Evolutionary conservation across 768 basidiomycete genomes (phyloP), one percentile per base, ranked within the genome.

Genomic region (Collybia sordida): DNA sequence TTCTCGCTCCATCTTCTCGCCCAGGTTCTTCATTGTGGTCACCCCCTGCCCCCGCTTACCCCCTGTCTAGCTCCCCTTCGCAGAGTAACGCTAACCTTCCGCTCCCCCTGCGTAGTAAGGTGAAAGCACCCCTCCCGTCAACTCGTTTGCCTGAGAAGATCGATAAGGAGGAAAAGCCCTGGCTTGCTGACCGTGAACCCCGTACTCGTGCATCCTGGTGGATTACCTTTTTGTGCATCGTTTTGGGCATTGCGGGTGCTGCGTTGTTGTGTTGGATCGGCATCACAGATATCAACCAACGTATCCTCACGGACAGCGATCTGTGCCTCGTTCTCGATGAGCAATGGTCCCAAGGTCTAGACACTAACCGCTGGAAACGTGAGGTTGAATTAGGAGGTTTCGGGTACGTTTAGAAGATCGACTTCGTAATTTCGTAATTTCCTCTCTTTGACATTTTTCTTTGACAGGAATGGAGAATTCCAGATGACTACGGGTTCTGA

Each of bases 371-470:
- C 2, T 93, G 91, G 88, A 71, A 71, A 24, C 77, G 72, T 28
- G 89, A 92, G 40, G 75, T 91, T 49, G 79, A 85, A 53, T 67
- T 89, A 35, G 85, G 86, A 43, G 91, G 90, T 1, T 93, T 86
- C 60, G 89, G 88, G 77, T 82, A 49, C 27, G 75, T 60, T 4
- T 22, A n/a, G n/a, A n/a, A n/a, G n/a, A n/a, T n/a, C n/a, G n/a
- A n/a, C n/a, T n/a, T n/a, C n/a, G n/a, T n/a, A n/a, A n/a, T n/a
- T n/a, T n/a, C n/a, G n/a, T 21, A 28, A 7, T 21, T 28, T 42
- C 53, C 18, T 53, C 57, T 38, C n/a, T 45, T 39, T 12, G n/a
- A 44, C 42, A 12, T 19, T 17, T 45, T 31, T 42, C 19, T 49
- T 3, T 9, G 14, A 27, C 60, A 82, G 82, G 15, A 87, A 85